phyloP scores from a whole-genome alignment of 805 yeast species.

The Huiozyma sinensis region DNA sequence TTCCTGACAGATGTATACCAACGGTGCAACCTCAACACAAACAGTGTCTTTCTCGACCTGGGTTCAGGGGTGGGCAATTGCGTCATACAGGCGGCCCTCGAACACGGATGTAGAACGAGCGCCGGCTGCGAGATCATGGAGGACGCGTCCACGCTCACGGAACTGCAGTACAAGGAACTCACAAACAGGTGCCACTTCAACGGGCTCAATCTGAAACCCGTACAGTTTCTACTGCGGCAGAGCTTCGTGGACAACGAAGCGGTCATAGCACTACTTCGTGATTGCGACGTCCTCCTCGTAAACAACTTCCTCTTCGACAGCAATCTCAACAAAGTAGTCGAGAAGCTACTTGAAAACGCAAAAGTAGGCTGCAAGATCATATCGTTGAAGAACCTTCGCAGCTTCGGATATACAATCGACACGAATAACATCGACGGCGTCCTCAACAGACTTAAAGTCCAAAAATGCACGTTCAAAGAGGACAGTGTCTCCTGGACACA shows the following conservation, averaged over 20 bases:
- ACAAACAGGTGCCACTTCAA: slow-evolving; percentile 45
- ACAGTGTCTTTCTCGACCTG: slow-evolving; percentile 64
- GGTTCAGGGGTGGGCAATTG: slow-evolving; percentile 96
- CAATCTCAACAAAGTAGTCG: slow-evolving; percentile 57
- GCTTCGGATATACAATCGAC: slow-evolving; percentile 58
- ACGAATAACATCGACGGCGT: slow-evolving; percentile 43
- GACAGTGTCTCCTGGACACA: slow-evolving; percentile 84
- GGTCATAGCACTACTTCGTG: slow-evolving; percentile 44
- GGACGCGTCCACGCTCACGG: slow-evolving; percentile 63
- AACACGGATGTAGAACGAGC: slow-evolving; percentile 62
- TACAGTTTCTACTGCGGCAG: slow-evolving; percentile 49
- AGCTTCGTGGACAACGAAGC: slow-evolving; percentile 59
- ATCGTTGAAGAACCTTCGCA: slow-evolving; percentile 68
- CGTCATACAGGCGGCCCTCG: slow-evolving; percentile 78
- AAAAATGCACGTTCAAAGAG: slow-evolving; percentile 50
- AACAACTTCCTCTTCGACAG: slow-evolving; percentile 80
- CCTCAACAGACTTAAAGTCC: slow-evolving; percentile 54
- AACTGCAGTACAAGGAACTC: slow-evolving; percentile 48
- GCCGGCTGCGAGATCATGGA: slow-evolving; percentile 89
- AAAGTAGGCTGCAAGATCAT: slow-evolving; percentile 70
- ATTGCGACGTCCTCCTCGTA: slow-evolving; percentile 62
- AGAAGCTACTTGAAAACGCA: slow-evolving; percentile 50
- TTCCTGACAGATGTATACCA: slow-evolving; percentile 59
- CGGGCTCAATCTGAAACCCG: slow-evolving; percentile 51
- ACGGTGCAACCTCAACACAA: slow-evolving; percentile 43